Conservation (phyloP, 1,284 basidiomycete species). For the Ustilago xerochloae region DNA sequence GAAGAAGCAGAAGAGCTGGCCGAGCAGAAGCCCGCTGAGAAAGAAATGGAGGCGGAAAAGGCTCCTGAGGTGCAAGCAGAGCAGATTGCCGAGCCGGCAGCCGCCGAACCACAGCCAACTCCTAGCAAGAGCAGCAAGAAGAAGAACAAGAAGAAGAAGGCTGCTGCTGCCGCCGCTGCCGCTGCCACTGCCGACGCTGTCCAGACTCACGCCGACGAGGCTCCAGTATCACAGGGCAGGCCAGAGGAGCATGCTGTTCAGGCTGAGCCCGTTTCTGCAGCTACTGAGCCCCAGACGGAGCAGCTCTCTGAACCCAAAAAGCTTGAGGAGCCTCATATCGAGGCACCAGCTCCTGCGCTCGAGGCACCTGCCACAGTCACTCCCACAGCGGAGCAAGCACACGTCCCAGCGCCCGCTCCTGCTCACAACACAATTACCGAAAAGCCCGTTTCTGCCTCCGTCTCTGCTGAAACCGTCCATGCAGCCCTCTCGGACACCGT, state of each 20-base stretch:
- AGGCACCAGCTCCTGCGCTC: not conserved
- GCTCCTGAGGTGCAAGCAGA: not conserved
- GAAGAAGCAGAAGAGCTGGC: not conserved
- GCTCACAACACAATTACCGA: not conserved
- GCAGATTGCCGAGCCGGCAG: not conserved
- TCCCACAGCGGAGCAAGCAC: too few species aligned
- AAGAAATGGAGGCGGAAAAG: not conserved
- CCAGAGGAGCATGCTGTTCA: not conserved
- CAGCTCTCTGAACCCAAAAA: not conserved
- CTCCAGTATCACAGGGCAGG: too few species aligned
- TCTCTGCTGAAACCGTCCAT: constrained; percentile 4
- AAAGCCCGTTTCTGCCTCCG: not conserved
- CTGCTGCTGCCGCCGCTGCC: not conserved
- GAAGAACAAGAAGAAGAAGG: constrained; percentile 32
- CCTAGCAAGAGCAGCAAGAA: constrained; percentile 23
- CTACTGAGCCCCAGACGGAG: not conserved
- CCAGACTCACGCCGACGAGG: not conserved
- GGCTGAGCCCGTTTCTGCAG: not conserved
- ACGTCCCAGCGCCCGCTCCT: not conserved
- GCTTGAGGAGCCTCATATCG: not conserved
- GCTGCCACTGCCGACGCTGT: not conserved
- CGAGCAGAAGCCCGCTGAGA: not conserved
- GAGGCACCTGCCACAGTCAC: too few species aligned
- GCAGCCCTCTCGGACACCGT: constrained; percentile 21
- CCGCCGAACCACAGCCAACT: not conserved